phyloP scores from a whole-genome alignment of 2,329 filamentous ascomycete genomes.

The Arthrobotrys megalospora region DNA sequence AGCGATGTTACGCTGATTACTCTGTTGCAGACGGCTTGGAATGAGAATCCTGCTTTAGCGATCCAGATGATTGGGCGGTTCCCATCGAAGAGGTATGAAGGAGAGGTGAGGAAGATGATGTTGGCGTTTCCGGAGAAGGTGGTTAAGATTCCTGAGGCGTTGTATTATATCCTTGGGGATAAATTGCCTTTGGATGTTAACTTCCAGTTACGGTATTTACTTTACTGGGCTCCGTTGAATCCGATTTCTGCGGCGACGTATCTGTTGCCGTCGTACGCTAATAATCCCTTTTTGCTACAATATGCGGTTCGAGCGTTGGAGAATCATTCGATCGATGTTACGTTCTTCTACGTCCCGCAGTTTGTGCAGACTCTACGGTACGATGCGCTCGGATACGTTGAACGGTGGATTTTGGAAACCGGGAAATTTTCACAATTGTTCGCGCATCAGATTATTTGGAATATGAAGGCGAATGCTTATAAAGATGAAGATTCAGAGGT shows the following conservation, averaged over 20 bases:
- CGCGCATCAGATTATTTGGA: conserved; percentile 99
- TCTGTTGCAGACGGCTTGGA: conserved; percentile 87
- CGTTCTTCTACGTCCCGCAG: conserved; percentile 99
- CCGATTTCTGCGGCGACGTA: conserved; percentile 93
- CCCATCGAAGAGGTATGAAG: conserved; percentile 79
- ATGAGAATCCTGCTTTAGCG: conserved; percentile 86
- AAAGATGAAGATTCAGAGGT: conserved; percentile 94
- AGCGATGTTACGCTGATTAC: conserved; percentile 71
- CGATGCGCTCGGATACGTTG: conserved; percentile 92
- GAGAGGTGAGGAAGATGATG: conserved; percentile 83
- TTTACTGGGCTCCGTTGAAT: conserved; percentile 94
- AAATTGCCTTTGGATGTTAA: conserved; percentile 83
- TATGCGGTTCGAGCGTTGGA: conserved; percentile 97
- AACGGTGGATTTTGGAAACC: conserved; percentile 96
- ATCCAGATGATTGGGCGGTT: conserved; percentile 87
- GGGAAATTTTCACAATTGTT: conserved; percentile 98
- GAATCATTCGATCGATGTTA: conserved; percentile 94
- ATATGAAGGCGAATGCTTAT: conserved; percentile 99
- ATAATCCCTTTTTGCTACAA: conserved; percentile 93
- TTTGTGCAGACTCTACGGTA: conserved; percentile 96
- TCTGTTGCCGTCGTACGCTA: conserved; percentile 90
- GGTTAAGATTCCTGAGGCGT: conserved; percentile 82
- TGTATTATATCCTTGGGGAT: conserved; percentile 84
- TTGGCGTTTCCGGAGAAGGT: conserved; percentile 88
- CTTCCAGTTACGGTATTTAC: conserved; percentile 86